These are phyloP conservation scores for Tricholoma saponaceum DNA, from an alignment of 768 basidiomycete species.

Conservation along the genomic window DNA sequence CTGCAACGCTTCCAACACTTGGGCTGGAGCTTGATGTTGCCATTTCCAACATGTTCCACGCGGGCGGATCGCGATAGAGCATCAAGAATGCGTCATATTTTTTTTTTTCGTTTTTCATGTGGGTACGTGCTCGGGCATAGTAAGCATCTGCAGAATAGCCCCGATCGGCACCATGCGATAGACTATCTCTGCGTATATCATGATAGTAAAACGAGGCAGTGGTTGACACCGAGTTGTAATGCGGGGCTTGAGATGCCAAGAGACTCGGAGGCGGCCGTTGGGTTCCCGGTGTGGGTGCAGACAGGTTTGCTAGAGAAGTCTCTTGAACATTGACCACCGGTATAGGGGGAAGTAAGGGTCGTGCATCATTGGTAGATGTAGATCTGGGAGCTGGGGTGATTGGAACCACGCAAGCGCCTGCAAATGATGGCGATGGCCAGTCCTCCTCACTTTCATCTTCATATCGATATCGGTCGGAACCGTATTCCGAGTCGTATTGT, in stretches of 20 bases:
- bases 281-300: neutral
- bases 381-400: neutral
- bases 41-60: conserved; percentile 26
- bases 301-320: neutral
- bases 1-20: neutral
- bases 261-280: neutral
- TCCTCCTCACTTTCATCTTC: neutral
- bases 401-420: neutral
- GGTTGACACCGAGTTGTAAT: neutral
- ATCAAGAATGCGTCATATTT: conserved; percentile 22
- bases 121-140: neutral
- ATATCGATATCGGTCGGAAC: neutral
- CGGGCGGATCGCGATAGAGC: conserved; percentile 34
- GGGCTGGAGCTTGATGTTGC: neutral
- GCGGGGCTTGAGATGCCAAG: neutral
- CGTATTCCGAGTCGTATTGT: no score
- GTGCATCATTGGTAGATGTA: neutral
- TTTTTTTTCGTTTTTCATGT: neutral
- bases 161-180: neutral
- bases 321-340: neutral
- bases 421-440: neutral
- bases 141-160: conserved; percentile 1
- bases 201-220: neutral
- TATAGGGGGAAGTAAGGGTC: neutral
- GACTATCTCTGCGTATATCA: neutral